Percentiles rank a stretch among this genome's conserved stretches.
These are phyloP conservation scores for Colletotrichum sp. DNA, from an alignment of 2,329 filamentous ascomycete genomes.

Conservation along the genomic window DNA sequence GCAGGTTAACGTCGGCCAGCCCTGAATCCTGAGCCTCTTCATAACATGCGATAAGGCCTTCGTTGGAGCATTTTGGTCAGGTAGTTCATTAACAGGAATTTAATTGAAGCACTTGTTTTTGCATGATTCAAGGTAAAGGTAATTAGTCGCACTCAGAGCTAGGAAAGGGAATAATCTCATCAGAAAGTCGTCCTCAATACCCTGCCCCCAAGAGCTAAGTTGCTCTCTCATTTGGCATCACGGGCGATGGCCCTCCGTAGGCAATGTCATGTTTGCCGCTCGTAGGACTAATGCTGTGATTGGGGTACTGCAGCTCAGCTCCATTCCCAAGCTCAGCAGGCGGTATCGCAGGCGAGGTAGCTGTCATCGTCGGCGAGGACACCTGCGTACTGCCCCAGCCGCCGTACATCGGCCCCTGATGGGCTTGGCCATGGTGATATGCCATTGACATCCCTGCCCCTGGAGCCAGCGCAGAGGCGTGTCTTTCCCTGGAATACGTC, in stretches of 20 bases:
- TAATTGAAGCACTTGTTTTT: too few species aligned
- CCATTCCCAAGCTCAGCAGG: not conserved
- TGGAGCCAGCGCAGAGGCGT: not conserved
- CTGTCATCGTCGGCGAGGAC: not conserved
- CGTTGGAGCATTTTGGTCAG: too few species aligned
- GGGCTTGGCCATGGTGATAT: not conserved
- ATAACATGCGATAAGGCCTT: too few species aligned
- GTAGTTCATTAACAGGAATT: too few species aligned
- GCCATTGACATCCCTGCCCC: not conserved
- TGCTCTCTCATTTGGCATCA: accelerated
- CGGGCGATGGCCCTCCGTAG: not conserved
- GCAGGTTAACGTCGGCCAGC: too few species aligned
- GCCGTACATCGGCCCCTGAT: not conserved
- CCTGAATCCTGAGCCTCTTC: too few species aligned
- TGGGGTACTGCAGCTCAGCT: not conserved
- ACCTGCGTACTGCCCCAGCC: not conserved
- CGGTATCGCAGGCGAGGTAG: not conserved
- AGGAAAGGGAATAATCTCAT: too few species aligned
- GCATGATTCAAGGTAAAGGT: too few species aligned
- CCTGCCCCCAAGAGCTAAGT: accelerated
- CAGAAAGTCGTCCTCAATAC: too few species aligned
- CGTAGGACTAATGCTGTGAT: not conserved
- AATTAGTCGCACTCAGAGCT: too few species aligned
- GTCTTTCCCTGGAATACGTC: not conserved
- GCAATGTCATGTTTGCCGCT: not conserved